Evolutionary conservation across 1,284 basidiomycete species (phyloP).

Genomic region (Sutorius eximius): DNA sequence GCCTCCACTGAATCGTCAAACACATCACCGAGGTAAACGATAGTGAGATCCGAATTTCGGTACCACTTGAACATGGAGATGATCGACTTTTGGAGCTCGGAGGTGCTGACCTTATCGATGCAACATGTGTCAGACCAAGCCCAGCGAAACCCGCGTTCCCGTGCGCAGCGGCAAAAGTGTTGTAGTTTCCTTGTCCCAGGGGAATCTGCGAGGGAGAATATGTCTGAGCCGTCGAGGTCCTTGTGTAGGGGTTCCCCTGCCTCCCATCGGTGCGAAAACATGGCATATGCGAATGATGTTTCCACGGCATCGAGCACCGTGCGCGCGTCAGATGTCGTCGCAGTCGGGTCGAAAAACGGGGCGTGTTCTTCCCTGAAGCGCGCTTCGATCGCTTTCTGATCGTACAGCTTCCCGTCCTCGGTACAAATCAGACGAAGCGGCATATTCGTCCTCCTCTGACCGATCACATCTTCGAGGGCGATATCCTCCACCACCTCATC

Average conservation of each 20-base stretch:
- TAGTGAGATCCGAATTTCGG: constrained; percentile 20
- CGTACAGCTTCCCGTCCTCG: constrained; percentile 25
- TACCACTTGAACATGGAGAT: constrained; percentile 31
- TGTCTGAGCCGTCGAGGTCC: constrained; percentile 19
- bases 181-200: constrained; percentile 17
- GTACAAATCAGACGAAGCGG: constrained; percentile 28
- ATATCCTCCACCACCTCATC: background rate
- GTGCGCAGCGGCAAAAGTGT: constrained; percentile 18
- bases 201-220: constrained; percentile 19
- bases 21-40: constrained; percentile 26
- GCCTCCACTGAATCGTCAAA: constrained; percentile 13
- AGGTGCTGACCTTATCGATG: constrained; percentile 26
- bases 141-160: constrained; percentile 23
- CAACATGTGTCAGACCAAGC: constrained; percentile 28
- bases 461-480: constrained; percentile 15
- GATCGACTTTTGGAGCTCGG: constrained; percentile 28
- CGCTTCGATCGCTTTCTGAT: constrained; percentile 20
- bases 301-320: constrained; percentile 5
- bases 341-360: constrained; percentile 9
- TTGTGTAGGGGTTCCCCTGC: constrained; percentile 15
- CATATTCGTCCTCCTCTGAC: constrained; percentile 17
- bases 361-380: constrained; percentile 15
- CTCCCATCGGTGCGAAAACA: constrained; percentile 27
- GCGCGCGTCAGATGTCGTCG: background rate
- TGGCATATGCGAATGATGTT: constrained; percentile 18